Evolutionary conservation across 345 rosid genomes (phyloP), one percentile per base, ranked within the genome.

Genomic region (Citrus reticulata): DNA sequence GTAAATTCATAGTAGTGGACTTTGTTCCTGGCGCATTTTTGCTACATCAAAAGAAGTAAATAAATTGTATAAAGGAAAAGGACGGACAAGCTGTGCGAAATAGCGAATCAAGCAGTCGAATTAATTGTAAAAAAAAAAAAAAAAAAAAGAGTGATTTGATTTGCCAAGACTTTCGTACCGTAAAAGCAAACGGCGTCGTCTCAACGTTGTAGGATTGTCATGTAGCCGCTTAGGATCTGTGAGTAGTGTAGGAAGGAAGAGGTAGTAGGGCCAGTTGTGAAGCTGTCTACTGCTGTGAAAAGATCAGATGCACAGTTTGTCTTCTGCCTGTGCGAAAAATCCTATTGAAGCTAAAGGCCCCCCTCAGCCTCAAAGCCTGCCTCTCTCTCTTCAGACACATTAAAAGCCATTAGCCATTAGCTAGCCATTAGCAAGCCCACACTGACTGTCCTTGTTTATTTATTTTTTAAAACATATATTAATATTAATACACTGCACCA

Each of bases 271-370:
- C 77, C 75, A 37, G 80, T 11, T 66, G 69, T 49, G 22, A 25
- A 22, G 72, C 73, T 37, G 51, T 63, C n/a, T 62, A 40, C 77
- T 11, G 13, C 46, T 35, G 58, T 68, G 78, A 78, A 83, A 77
- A 78, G 78, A 78, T 80, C 57, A 68, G 80, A 66, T 57, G 72
- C 20, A 71, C 83, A 70, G 51, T 71, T 70, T 77, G 75, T 70
- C 58, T 77, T 65, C 24, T 25, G 73, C 11, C 22, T 57, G 8
- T 17, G 71, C 25, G 51, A 13, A 24, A 72, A 70, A 70, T 57
- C 79, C 40, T 16, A 68, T 19, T 64, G 75, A 61, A 64, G 68
- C 37, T 62, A 6, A 62, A 73, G 67, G 40, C 6, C 40, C 59
- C 32, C 39, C 63, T 42, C 61, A 19, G 65, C 71, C 32, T 57